Evolutionary conservation across 371 early-diverging fungal species (phyloP).

Genomic region (Mucor irregularis): DNA sequence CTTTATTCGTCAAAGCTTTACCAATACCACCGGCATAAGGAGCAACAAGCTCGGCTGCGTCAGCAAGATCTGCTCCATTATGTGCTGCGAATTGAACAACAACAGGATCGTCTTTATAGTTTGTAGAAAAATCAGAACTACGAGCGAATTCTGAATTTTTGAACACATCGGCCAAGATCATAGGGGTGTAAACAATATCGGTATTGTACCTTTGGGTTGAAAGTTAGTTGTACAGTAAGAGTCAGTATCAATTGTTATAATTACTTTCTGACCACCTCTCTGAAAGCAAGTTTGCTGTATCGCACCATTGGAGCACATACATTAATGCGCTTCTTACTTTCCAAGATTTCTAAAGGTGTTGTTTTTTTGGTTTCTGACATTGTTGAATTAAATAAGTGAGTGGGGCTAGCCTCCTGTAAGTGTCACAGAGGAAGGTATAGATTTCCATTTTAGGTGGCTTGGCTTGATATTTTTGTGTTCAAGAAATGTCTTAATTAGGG

Average conservation of each 20-base stretch:
- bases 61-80: slow-evolving; percentile 77
- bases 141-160: slow-evolving; percentile 79
- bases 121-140: slow-evolving; percentile 82
- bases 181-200: slow-evolving; percentile 96
- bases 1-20: no score
- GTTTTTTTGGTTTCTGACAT: slow-evolving; percentile 16
- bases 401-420: no score
- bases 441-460: no score
- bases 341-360: slow-evolving; percentile 43
- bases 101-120: slow-evolving; percentile 75
- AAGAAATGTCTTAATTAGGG: no score
- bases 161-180: slow-evolving; percentile 97
- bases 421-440: background rate
- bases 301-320: slow-evolving; percentile 98
- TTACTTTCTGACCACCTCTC: slow-evolving; percentile 84
- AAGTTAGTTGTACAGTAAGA: slow-evolving; percentile 2
- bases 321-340: slow-evolving; percentile 60
- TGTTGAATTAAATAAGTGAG: background rate
- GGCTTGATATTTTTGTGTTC: background rate
- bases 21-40: slow-evolving; percentile 74
- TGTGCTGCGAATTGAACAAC: slow-evolving; percentile 95
- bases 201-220: slow-evolving; percentile 72
- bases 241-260: slow-evolving; percentile 6
- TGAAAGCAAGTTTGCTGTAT: slow-evolving; percentile 93
- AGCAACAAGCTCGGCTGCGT: slow-evolving; percentile 83